Evolutionary conservation across 1,284 basidiomycete genomes (phyloP).

Genomic region (Exobasidium cylindrosporum): DNA sequence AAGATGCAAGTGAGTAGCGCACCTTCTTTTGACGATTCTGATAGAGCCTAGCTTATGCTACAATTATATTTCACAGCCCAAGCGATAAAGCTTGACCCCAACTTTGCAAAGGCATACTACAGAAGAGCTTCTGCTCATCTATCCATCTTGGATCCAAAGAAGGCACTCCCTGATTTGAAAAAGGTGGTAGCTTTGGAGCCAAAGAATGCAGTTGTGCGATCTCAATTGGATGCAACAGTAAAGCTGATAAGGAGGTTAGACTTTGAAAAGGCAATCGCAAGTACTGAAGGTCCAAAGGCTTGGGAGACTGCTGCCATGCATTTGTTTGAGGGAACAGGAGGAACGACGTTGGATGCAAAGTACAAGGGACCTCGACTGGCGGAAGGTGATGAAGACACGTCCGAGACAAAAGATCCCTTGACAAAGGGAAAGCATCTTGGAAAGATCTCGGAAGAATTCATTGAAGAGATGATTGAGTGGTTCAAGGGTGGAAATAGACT

Average conservation of each 20-base stretch:
- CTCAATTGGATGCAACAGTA: constrained; percentile 80
- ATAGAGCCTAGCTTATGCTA: not conserved
- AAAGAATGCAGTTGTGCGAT: constrained; percentile 72
- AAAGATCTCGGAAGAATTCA: constrained; percentile 65
- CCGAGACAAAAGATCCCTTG: constrained; percentile 66
- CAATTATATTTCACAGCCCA: constrained; percentile 61
- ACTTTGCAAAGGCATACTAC: constrained; percentile 88
- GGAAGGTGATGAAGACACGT: constrained; percentile 61
- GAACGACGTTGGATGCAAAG: constrained; percentile 25
- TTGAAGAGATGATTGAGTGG: constrained; percentile 81
- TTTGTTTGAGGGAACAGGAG: constrained; percentile 38
- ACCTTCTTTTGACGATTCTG: constrained; percentile 3
- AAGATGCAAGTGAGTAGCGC: constrained; percentile 36
- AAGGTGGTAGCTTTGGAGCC: constrained; percentile 79
- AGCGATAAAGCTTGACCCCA: constrained; percentile 83
- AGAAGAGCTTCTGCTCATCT: constrained; percentile 89
- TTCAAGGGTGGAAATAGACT: constrained; percentile 88
- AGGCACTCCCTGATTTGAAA: constrained; percentile 45
- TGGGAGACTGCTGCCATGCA: constrained; percentile 37
- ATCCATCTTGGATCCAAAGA: constrained; percentile 66
- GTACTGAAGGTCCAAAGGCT: constrained; percentile 38
- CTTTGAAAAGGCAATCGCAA: constrained; percentile 51
- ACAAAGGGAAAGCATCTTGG: constrained; percentile 34
- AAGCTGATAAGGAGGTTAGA: constrained; percentile 69
- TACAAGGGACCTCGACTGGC: constrained; percentile 45